phyloP scores from a whole-genome alignment of 257 asterid species.

The Rubia yunnanensis region DNA sequence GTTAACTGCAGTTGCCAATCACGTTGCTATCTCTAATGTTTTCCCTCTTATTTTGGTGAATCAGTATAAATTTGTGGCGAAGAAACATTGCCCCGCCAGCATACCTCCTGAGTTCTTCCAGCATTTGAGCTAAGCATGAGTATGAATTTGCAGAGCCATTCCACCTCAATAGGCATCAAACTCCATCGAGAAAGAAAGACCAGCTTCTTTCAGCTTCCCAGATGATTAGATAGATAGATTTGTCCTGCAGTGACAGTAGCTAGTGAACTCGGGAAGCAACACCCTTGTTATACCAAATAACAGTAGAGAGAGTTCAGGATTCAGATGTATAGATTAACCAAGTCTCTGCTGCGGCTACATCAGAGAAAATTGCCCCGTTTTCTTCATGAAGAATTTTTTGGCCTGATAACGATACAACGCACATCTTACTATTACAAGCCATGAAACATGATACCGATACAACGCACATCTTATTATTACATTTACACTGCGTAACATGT shows the following conservation, averaged over 20 bases:
- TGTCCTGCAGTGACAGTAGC: background rate
- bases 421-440: background rate
- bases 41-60: background rate
- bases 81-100: slow-evolving; percentile 76
- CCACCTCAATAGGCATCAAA: background rate
- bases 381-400: background rate
- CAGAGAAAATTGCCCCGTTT: background rate
- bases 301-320: background rate
- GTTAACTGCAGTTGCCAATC: background rate
- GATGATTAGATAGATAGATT: slow-evolving; percentile 1
- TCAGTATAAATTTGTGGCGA: slow-evolving; percentile 98
- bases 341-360: background rate
- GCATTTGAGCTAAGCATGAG: slow-evolving; percentile 30
- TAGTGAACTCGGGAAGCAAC: background rate
- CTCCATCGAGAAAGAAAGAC: background rate
- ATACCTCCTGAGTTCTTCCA: slow-evolving; percentile 71
- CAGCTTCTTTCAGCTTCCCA: background rate
- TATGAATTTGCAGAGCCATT: slow-evolving; percentile 5
- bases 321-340: slow-evolving; percentile 6
- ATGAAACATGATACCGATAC: background rate
- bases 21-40: background rate
- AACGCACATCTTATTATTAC: background rate
- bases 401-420: background rate
- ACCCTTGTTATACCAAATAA: background rate
- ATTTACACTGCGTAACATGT: background rate